These are phyloP conservation scores for Thermochaetoides thermophila DNA, from an alignment of 495 filamentous ascomycete genomes.

Conservation along the genomic window DNA sequence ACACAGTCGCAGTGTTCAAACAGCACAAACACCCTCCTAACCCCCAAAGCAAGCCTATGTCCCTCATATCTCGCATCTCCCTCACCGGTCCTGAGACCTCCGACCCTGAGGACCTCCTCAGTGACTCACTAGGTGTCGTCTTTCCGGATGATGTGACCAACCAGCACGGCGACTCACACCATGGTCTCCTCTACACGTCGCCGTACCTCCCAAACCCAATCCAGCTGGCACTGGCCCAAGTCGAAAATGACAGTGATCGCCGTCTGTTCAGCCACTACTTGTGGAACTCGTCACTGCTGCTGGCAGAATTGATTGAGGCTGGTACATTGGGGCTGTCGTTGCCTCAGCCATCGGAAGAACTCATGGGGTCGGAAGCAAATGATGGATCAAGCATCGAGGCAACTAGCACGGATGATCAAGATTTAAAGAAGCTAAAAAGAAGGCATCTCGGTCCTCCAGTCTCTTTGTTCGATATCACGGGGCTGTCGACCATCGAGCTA, in stretches of 20 bases:
- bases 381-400: not conserved
- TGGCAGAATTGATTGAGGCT: slow-evolving; percentile 54
- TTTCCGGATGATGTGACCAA: slow-evolving; percentile 63
- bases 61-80: slow-evolving; percentile 29
- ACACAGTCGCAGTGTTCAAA: too few relatives aligned
- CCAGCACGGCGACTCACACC: slow-evolving; percentile 59
- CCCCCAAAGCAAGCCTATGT: slow-evolving; percentile 12
- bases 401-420: slow-evolving; percentile 1
- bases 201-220: slow-evolving; percentile 32
- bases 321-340: slow-evolving; percentile 17
- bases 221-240: slow-evolving; percentile 39
- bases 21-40: not conserved
- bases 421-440: too few relatives aligned
- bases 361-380: not conserved
- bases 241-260: slow-evolving; percentile 39
- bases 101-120: slow-evolving; percentile 51
- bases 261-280: slow-evolving; percentile 68
- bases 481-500: slow-evolving; percentile 32
- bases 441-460: not conserved
- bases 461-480: slow-evolving; percentile 19
- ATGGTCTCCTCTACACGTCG: slow-evolving; percentile 51
- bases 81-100: slow-evolving; percentile 16
- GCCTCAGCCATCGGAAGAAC: slow-evolving; percentile 1
- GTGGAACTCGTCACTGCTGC: slow-evolving; percentile 67
- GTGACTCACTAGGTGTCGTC: slow-evolving; percentile 47